A percentile compares a stretch with the other conserved stretches of the same genome.
phyloP scores from a whole-genome alignment of 2,329 filamentous ascomycete genomes.

The Aspergillus texensis region DNA sequence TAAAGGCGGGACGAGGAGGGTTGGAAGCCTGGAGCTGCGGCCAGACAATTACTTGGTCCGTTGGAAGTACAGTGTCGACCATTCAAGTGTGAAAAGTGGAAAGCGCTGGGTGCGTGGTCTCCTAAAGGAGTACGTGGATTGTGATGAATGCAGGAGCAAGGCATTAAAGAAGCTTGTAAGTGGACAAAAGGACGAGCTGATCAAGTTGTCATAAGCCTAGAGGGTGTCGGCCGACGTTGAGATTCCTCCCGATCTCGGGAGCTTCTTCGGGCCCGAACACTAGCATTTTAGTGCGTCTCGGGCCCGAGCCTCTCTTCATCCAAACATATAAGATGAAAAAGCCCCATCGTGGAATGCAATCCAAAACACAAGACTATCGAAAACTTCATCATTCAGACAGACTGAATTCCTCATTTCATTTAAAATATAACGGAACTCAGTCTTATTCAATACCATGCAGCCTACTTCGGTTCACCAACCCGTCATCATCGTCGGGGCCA shows the following conservation, averaged over 20 bases:
- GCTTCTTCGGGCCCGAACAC: background rate
- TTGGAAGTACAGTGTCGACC: no score
- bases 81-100: no score
- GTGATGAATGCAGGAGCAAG: no score
- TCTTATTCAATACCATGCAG: background rate
- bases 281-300: background rate
- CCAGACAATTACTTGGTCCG: no score
- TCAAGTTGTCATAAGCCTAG: no score
- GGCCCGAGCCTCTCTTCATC: background rate
- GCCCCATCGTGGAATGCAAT: background rate
- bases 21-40: no score
- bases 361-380: background rate
- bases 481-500: conserved; percentile 45
- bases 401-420: background rate
- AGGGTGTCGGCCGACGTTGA: conserved; percentile 37
- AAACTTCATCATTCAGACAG: background rate
- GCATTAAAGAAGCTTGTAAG: no score
- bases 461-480: background rate
- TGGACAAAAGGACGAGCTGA: no score
- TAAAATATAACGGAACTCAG: background rate
- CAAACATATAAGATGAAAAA: background rate
- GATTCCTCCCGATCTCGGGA: conserved; percentile 46
- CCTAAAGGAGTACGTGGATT: no score
- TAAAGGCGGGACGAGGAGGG: no score
- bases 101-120: no score